Evolutionary conservation across 1,284 basidiomycete genomes (phyloP).

Genomic region (Coriolopsis trogii): DNA sequence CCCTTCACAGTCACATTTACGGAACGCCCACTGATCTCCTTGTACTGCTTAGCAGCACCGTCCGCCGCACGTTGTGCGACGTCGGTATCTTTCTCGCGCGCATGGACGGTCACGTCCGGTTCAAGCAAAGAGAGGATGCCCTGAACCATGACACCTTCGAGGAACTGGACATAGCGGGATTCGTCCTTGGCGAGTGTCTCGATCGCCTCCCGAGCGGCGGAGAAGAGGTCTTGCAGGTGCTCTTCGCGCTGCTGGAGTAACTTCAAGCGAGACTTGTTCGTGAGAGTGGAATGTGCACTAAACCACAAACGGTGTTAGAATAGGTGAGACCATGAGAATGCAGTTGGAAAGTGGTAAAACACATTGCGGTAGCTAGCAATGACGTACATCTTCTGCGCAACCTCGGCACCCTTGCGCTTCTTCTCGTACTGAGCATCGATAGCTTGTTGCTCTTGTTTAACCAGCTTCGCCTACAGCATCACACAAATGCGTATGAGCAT

Average conservation of each 20-base stretch:
- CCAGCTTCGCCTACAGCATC: slow-evolving; percentile 91
- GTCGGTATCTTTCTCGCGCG: slow-evolving; percentile 65
- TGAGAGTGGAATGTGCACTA: slow-evolving; percentile 94
- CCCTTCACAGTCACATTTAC: slow-evolving; percentile 68
- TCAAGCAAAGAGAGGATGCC: slow-evolving; percentile 69
- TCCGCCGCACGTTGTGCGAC: slow-evolving; percentile 62
- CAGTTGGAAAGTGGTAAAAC: neutral
- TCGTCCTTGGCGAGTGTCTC: slow-evolving; percentile 69
- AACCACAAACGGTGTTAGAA: neutral
- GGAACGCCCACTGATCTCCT: slow-evolving; percentile 75
- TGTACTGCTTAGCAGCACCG: slow-evolving; percentile 66
- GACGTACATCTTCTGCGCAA: slow-evolving; percentile 92
- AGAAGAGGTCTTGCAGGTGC: slow-evolving; percentile 89
- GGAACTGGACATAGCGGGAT: slow-evolving; percentile 75
- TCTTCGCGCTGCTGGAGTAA: slow-evolving; percentile 93
- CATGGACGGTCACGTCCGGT: slow-evolving; percentile 61
- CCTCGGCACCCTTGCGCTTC: slow-evolving; percentile 90
- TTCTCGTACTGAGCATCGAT: slow-evolving; percentile 94
- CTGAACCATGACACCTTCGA: slow-evolving; percentile 85
- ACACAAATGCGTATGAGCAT: too few species aligned
- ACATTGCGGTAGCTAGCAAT: neutral
- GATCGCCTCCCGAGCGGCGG: slow-evolving; percentile 69
- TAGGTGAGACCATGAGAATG: neutral
- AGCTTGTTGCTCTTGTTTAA: slow-evolving; percentile 90
- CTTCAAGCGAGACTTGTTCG: slow-evolving; percentile 93